Base-by-base conservation (phyloP, 768 basidiomycete genomes). In the Leccinum obscurum region DNA sequence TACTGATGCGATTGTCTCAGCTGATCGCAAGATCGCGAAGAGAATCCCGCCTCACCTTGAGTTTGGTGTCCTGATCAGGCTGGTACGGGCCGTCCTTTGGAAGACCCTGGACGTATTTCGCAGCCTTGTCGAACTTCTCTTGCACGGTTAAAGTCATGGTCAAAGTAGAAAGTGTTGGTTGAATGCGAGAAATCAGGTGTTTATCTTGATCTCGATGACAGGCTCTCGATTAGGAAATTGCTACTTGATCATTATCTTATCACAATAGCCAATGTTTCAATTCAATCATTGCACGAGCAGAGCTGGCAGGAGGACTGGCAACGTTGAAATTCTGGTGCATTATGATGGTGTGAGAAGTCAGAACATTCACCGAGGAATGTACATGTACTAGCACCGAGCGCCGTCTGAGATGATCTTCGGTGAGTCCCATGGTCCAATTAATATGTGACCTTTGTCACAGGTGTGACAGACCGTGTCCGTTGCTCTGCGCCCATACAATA, bases 61-160 rank as follows among this genome's bases (percentile, higher is more conserved):
- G 90, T 79, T 92, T 83, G 58, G 92, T 88, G 11, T 88, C 87
- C 64, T 83, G 76, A 17, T 77, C 64, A 20, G 92, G 92, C 79
- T 92, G 78, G 73, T 94, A 81, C 20, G 89, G 86, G 3, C 95
- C 87, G 20, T 59, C 54, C 77, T 89, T 85, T 56, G 93, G 92
- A 11, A 95, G 86, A 20, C 56, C 55, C 64, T 82, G 75, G 52
- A 92, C 81, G 75, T 93, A 89, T 15, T 65, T 67, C 50, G 87
- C 85, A 64, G 93, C 89, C 77, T 86, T 89, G 30, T 90, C 77
- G 77, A 93, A 95, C 74, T 92, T 81, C 75, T 87, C 68, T 48
- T 72, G 15, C 13, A 63, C 28, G 6, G 71, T 41, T 51, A 72
- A 48, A 63, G 88, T 80, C 89, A 93, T 90, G 75, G 77, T 52